Base-by-base conservation (phyloP, 495 filamentous ascomycete species). In the Terfezia boudieri region DNA sequence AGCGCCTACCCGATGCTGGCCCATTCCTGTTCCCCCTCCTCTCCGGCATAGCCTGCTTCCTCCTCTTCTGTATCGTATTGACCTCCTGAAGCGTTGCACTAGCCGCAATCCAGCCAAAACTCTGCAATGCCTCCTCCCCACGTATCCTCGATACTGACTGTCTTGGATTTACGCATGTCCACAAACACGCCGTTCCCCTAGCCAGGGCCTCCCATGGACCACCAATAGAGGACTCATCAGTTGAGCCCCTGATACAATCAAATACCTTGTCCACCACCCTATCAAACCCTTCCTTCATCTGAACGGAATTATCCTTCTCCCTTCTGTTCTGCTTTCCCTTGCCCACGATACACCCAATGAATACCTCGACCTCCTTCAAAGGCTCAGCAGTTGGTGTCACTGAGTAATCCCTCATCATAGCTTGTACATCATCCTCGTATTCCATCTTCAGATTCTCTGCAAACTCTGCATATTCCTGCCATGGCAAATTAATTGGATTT, bases 341-440 rank as follows among this genome's bases (percentile, higher is more conserved):
- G 55, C 80, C 83, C 20, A 88, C 67, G 52, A 92, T 81, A 43
- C 71, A 75, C 32, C 85, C 84, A 36, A 76, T 72, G 63, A 88
- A 84, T 22, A 83, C 82, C 67, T 93, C 86, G 10, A 81, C 64
- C 62, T 93, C 86, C 4, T 66, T 75, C 10, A 92, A 69, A 0
- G 17, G 49, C 12, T 70, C 71, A 26, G 75, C 70, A 41, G 61
- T 64, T 0, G 76, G 75, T 35, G 80, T 72, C 4, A 78, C 73
- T 0, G 76, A 76, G 61, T 75, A 79, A 2, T 71, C 61, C 37
- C 68, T 64, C 71, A 81, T 82, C 5, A 74, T 69, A 20, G 70
- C 69, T 9, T 65, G 57, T 0, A 93, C 66, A 14, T 32, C 7
- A 46, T 14, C 32, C 12, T 38, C 55, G 37, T 57, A 62, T 58